Conservation (phyloP, 306 rosid genomes). For the Ceratonia siliqua region DNA sequence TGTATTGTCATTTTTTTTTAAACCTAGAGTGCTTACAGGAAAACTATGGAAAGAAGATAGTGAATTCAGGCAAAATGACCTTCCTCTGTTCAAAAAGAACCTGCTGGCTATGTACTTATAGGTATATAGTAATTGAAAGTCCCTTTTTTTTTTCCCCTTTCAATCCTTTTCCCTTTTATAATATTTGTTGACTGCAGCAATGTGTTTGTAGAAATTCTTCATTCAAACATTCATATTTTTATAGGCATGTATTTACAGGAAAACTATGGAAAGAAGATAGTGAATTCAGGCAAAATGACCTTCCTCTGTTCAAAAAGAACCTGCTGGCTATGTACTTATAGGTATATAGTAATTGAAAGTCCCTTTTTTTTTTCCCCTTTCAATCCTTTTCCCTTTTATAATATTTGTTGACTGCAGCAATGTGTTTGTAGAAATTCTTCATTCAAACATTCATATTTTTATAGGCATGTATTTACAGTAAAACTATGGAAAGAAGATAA, state of each 20-base stretch:
- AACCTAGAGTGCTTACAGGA: background rate
- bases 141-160: background rate
- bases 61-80: background rate
- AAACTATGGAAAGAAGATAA: background rate
- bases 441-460: background rate
- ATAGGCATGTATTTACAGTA: too few relatives aligned
- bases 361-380: background rate
- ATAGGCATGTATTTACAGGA: too few relatives aligned
- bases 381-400: background rate
- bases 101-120: background rate
- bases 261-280: background rate
- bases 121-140: background rate
- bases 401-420: background rate
- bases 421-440: background rate
- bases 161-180: background rate
- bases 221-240: background rate
- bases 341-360: background rate
- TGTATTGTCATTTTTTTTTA: too few relatives aligned
- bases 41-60: background rate
- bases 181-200: background rate
- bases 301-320: background rate
- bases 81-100: background rate
- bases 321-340: background rate
- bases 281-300: background rate
- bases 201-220: background rate